Conservation (phyloP, 2,329 filamentous ascomycete species). For the Beauveria bassiana region DNA sequence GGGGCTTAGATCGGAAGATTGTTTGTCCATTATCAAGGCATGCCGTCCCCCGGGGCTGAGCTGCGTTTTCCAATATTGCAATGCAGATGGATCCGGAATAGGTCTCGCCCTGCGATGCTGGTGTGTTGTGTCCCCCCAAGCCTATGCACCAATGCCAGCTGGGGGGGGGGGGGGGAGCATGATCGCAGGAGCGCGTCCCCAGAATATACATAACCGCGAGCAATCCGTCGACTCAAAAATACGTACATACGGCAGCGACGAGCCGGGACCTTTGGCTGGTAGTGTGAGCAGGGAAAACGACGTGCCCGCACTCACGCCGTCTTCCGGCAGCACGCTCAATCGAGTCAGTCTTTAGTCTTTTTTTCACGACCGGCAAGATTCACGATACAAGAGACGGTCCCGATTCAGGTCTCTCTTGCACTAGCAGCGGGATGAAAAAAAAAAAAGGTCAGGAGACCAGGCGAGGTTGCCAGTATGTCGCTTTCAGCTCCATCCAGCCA, state of each 20-base stretch:
- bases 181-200: neutral
- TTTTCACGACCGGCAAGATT: no score
- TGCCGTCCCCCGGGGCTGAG: no score
- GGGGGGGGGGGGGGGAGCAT: no score
- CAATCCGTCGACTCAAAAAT: no score
- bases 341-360: neutral
- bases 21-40: no score
- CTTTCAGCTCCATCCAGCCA: neutral
- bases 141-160: no score
- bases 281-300: neutral
- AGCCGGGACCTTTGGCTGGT: neutral
- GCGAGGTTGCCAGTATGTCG: neutral
- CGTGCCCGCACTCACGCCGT: neutral
- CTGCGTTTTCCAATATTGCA: no score
- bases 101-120: neutral
- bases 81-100: no score
- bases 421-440: neutral
- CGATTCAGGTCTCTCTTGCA: neutral
- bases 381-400: neutral
- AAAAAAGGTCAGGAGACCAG: neutral
- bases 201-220: neutral
- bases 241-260: neutral
- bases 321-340: neutral
- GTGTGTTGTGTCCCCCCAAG: neutral
- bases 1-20: no score